Evolutionary conservation across 2,329 filamentous ascomycete genomes (phyloP), one percentile per base, ranked within the genome.

Genomic region (Pyrenophora teres): DNA sequence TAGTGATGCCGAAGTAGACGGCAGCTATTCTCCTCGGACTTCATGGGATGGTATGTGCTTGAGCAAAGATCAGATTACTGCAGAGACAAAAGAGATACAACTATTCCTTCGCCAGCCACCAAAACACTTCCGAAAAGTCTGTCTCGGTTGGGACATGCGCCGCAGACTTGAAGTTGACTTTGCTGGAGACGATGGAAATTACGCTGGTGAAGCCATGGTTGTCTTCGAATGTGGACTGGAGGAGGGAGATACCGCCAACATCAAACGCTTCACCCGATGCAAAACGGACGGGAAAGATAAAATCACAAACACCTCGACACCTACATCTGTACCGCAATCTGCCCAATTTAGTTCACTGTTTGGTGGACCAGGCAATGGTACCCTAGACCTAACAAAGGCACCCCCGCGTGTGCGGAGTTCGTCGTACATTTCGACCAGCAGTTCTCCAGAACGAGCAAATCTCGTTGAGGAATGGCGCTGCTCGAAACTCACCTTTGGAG

Each of bases 111-210:
- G 78, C 0, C 85, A 88, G 62, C 87, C 84, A 60, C 92, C 93
- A 3, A 83, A 84, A 35, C 84, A 95, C 62, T 96, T 96, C 70
- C 85, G 87, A 18, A 87, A 86, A 64, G 79, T 85, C 1, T 97
- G 89, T 66, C 78, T 88, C 51, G 88, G 89, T 2, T 97, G 94
- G 93, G 90, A 97, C 66, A 97, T 97, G 92, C 86, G 86, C 46
- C 84, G 92, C 54, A 86, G 80, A 56, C 77, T 97, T 2, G 88
- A 94, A 64, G 90, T 96, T 2, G 94, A 99, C 68, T 97, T 97
- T 74, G 88, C 88, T 35, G 86, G 84, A 16, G 90, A 92, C 59
- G 89, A 94, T 73, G 83, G 84, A n/a, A 78, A 84, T 47, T 84
- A 86, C 41, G 87, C 86, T 21, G 92, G 92, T 16, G 93, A 97